Conservation (phyloP, 192 early-diverging fungal species). For the Mortierella hygrophila region DNA sequence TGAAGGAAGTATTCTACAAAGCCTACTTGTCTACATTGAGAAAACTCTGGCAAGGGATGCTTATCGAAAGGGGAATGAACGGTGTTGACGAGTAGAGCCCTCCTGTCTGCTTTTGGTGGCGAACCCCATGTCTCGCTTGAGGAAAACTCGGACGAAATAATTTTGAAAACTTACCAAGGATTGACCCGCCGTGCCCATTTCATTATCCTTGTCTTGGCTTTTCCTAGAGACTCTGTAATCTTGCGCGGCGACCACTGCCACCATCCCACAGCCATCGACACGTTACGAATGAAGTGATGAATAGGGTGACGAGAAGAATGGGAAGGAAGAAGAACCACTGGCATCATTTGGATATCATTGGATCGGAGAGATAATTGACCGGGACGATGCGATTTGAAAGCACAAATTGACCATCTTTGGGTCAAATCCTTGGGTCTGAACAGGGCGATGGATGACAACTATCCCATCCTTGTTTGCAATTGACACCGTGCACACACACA, state of each 20-base stretch:
- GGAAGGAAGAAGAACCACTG: too few relatives aligned
- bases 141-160: background rate
- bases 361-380: conserved; percentile 7
- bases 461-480: background rate
- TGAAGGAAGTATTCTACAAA: background rate
- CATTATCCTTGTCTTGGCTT: too few relatives aligned
- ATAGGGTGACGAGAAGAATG: too few relatives aligned
- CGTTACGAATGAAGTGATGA: too few relatives aligned
- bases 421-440: background rate
- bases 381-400: conserved; percentile 1
- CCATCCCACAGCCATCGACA: too few relatives aligned
- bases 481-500: background rate
- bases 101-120: background rate
- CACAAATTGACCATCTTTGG: conserved; percentile 5
- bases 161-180: background rate
- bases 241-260: too few relatives aligned
- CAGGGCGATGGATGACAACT: background rate
- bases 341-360: background rate
- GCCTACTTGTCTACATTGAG: background rate
- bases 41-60: background rate
- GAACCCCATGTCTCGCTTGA: background rate
- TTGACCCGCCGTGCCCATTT: too few relatives aligned
- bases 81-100: background rate
- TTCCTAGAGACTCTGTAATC: too few relatives aligned
- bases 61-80: background rate